Percentiles rank a stretch among this genome's conserved stretches.
phyloP scores from a whole-genome alignment of 179 eudicot genomes.

The Camellia oleifera region DNA sequence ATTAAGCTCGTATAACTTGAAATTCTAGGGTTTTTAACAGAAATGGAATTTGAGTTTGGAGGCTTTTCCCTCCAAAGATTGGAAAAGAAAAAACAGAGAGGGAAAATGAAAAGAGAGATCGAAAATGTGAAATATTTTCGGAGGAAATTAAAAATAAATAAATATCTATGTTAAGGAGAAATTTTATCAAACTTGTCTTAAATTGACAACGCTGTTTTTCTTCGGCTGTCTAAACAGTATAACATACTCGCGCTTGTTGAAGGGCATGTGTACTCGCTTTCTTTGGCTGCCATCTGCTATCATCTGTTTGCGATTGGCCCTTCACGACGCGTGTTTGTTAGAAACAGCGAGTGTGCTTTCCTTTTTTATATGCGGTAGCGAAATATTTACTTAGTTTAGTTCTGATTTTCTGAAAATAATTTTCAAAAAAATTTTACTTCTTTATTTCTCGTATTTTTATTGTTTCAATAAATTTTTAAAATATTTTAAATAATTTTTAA shows the following conservation, averaged over 20 bases:
- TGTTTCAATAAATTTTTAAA: too few relatives aligned
- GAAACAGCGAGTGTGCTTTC: background rate
- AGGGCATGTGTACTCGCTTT: background rate
- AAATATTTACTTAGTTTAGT: too few relatives aligned
- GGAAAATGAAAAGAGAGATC: constrained; percentile 12
- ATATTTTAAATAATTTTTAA: too few relatives aligned
- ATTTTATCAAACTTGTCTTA: background rate
- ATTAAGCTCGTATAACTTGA: background rate
- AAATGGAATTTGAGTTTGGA: background rate
- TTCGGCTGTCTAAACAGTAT: background rate
- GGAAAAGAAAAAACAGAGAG: background rate
- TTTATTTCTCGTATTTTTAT: too few relatives aligned
- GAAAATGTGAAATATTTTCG: background rate
- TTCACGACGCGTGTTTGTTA: background rate
- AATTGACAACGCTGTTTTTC: background rate
- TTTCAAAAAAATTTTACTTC: too few relatives aligned
- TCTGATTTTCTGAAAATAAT: too few relatives aligned
- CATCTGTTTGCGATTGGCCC: background rate
- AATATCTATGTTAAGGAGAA: background rate
- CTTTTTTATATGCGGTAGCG: too few relatives aligned
- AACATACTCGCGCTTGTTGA: background rate
- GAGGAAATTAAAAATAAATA: background rate
- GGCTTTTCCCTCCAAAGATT: constrained; percentile 7
- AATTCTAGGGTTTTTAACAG: constrained; percentile 13
- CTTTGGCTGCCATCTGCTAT: background rate